These are phyloP conservation scores for Lathyrus tuberosus DNA, from an alignment of 306 rosid genomes.

Conservation along the genomic window DNA sequence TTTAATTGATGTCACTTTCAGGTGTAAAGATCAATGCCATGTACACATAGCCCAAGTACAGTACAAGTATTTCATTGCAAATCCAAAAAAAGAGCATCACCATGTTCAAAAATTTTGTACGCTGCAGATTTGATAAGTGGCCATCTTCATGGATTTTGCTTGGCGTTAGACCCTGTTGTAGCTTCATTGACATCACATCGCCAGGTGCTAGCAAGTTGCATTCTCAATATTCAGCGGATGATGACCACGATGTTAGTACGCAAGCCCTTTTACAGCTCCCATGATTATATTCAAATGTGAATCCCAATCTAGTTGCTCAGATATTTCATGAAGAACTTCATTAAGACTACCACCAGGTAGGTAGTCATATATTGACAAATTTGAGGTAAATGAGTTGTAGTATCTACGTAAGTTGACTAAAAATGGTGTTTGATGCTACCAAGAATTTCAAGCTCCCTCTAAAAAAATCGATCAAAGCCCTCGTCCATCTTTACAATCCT, in stretches of 20 bases:
- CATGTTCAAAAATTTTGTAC: too few species aligned
- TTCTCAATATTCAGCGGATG: too few species aligned
- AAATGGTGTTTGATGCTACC: slow-evolving; percentile 95
- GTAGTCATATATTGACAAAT: slow-evolving; percentile 90
- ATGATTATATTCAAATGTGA: slow-evolving; percentile 86
- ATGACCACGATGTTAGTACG: slow-evolving; percentile 98
- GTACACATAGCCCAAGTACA: too few species aligned
- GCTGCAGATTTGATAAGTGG: too few species aligned
- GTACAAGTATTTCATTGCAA: too few species aligned
- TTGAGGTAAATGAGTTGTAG: slow-evolving; percentile 95
- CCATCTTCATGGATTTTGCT: too few species aligned
- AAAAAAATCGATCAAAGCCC: slow-evolving; percentile 93
- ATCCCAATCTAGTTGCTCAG: slow-evolving; percentile 97
- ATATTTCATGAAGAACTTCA: slow-evolving; percentile 90
- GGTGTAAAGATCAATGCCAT: too few species aligned
- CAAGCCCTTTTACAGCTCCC: slow-evolving; percentile 99
- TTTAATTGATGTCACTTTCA: too few species aligned
- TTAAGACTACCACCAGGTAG: slow-evolving; percentile 96
- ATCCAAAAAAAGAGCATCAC: too few species aligned
- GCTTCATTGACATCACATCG: too few species aligned
- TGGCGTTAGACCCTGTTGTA: too few species aligned
- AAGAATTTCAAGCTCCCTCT: slow-evolving; percentile 97
- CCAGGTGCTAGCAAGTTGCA: too few species aligned
- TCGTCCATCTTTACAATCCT: slow-evolving; percentile 87
- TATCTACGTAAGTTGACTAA: slow-evolving; percentile 94